Evolutionary conservation across 495 filamentous ascomycete genomes (phyloP).

Genomic region (Lindgomyces ingoldianus): DNA sequence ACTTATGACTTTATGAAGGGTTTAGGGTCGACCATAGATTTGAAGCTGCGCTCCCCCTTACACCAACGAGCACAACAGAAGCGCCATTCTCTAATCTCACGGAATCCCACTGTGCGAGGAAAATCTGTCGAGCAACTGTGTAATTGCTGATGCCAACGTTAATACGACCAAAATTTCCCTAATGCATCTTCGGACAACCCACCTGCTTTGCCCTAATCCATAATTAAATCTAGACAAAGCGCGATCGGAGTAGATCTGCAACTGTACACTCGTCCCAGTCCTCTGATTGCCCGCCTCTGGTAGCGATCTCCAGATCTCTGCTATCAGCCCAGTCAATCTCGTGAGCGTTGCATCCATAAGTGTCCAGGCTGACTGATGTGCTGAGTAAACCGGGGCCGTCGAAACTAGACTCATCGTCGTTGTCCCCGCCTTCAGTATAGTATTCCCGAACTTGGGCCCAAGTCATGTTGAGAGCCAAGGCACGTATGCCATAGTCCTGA

Average conservation of each 20-base stretch:
- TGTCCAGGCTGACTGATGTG: not conserved
- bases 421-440: not conserved
- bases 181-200: too few relatives aligned
- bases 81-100: too few relatives aligned
- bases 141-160: too few relatives aligned
- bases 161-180: too few relatives aligned
- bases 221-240: not conserved
- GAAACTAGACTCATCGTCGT: not conserved
- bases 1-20: too few relatives aligned
- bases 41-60: too few relatives aligned
- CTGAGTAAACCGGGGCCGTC: not conserved
- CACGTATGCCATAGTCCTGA: conserved; percentile 25
- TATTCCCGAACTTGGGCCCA: conserved; percentile 22
- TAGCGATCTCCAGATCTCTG: not conserved
- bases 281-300: not conserved
- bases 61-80: too few relatives aligned
- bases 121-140: too few relatives aligned
- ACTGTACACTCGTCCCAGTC: not conserved
- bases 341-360: not conserved
- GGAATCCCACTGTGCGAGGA: too few relatives aligned
- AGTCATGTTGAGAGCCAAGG: conserved; percentile 19
- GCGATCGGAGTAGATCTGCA: not conserved
- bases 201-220: not conserved
- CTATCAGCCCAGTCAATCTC: not conserved
- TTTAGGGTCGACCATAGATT: too few relatives aligned